Base-by-base conservation (phyloP, 75 land plant species). In the Isoetes taiwanensis region DNA sequence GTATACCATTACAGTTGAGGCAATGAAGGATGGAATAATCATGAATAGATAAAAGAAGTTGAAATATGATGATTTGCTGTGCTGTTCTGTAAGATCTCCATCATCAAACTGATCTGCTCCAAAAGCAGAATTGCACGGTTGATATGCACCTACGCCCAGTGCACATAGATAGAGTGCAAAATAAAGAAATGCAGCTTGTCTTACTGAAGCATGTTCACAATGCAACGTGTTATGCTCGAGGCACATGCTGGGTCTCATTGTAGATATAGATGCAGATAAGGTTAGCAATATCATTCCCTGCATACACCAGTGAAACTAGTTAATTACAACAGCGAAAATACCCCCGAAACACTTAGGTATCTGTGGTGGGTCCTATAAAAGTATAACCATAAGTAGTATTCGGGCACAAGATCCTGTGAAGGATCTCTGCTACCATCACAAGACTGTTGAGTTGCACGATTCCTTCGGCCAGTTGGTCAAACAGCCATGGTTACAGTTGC, bases 101-200 rank as follows among this genome's bases (percentile, higher is more conserved):
- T 66, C 66, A 37, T 84, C 76, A 54, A 80, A 84, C 40, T 84
- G 84, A 28, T 1, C 83, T 5, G 75, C 75, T 17, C 75, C 75
- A 21, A 72, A 69, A 8, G 75, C 61, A 6, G 74, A 66, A 12
- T 61, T 62, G 41, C 63, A 70, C 8, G 75, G 75, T 37, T 62
- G 60, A 2, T 62, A 67, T 29, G 71, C 83, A 0, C 83, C 87
- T 41, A 66, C 63, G 1, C 74, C 86, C 1, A 83, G 24, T 0
- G 86, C 61, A 14, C 76, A 27, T 2, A 79, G 11, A 48, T 83
- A 79, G 0, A 83, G 61, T 0, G 73, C 63, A 12, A 53, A 9
- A 64, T 56, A 77, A 32, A 80, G 71, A 34, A 70, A 57, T 16
- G 54, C 65, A 21, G 57, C 30, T 41, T 70, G 74, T 24, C 31